These are phyloP conservation scores for Glomus cerebriforme DNA, from an alignment of 192 early-diverging fungal species.

Conservation along the genomic window DNA sequence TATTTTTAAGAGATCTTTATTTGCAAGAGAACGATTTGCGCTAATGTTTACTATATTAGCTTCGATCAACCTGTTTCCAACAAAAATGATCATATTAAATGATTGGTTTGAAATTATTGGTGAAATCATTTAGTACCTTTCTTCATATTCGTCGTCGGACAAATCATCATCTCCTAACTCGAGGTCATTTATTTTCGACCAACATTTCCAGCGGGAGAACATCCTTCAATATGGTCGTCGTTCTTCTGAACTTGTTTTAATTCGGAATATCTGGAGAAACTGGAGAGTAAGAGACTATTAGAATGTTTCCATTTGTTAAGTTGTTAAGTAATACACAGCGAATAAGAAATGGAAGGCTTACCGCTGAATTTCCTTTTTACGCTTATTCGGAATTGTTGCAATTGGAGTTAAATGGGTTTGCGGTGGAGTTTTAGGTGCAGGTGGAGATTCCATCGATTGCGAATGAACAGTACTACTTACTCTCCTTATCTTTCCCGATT, in stretches of 20 bases:
- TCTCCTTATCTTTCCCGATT: conserved; percentile 17
- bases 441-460: conserved; percentile 24
- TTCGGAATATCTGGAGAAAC: conserved; percentile 19
- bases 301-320: not conserved
- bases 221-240: no score
- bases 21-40: no score
- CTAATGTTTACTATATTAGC: not conserved
- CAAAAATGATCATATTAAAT: not conserved
- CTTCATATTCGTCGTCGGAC: not conserved
- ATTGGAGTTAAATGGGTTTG: conserved; percentile 12
- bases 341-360: conserved; percentile 4
- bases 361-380: conserved; percentile 21
- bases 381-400: conserved; percentile 6
- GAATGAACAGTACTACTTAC: conserved; percentile 24
- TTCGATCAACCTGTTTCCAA: not conserved
- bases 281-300: conserved; percentile 22
- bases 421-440: conserved; percentile 10
- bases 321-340: not conserved
- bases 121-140: not conserved
- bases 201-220: no score
- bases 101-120: not conserved
- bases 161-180: not conserved
- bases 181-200: no score
- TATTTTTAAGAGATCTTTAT: no score
- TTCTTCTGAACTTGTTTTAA: no score